Evolutionary conservation across 345 rosid genomes (phyloP), one percentile per base, ranked within the genome.

Genomic region (Linum tenue): DNA sequence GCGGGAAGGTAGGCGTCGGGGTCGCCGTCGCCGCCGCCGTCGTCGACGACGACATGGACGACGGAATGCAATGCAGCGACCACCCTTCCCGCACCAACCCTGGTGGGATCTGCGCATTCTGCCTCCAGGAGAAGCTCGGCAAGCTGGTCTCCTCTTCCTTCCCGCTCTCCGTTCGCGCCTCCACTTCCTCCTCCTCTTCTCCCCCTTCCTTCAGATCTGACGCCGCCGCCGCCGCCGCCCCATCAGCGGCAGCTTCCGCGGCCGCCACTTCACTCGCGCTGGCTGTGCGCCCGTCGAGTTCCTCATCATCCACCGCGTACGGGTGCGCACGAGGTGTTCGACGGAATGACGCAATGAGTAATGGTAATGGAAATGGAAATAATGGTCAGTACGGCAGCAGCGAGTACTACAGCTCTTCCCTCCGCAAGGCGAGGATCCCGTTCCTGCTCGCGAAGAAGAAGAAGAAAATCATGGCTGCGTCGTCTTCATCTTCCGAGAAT

Each of bases 61-160:
- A 90, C 68, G 96, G 96, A 0, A 88, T 85, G 89, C 88, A 84
- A 63, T 88, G 99, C 69, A 70, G 80, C 69, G 81, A 87, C 56
- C 97, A 90, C 74, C 95, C 91, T 39, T 85, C 78, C 39, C 81
- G 85, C 0, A 83, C 76, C 69, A 90, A 94, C 84, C 88, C 92
- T 48, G 97, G 96, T 61, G 99, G 99, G 75, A 88, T 94, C 85
- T 94, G 99, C 75, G 99, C 96, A 55, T 85, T 91, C 72, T 94
- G 99, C 70, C 97, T 94, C 50, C 96, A 94, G 65, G 99, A 94
- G 44, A 90, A 91, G 83, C 89, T 94, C 11, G 97, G 99, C 37
- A 94, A 94, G 83, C 83, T 94, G 37, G 96, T 94, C 36, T 90
- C 99, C 70, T 88, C 97, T 39, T 84, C 92, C 50, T 86, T 85